These are phyloP conservation scores for Lentinula sp. DNA, from an alignment of 768 basidiomycete species.

Conservation along the genomic window DNA sequence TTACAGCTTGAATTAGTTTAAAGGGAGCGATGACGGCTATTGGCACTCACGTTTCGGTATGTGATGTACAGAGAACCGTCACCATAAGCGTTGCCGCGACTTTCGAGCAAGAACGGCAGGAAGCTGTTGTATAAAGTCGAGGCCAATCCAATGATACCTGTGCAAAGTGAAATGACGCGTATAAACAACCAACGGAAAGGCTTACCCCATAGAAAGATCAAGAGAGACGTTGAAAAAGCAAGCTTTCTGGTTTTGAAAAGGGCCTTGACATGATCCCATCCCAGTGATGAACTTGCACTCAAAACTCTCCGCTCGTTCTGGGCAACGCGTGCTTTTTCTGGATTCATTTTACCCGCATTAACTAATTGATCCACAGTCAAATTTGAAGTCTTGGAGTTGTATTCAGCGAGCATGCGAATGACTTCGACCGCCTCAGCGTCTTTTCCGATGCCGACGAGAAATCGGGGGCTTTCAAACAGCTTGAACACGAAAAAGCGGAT, in stretches of 20 bases:
- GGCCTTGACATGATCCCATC: conserved; percentile 40
- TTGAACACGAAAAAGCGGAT: conserved; percentile 48
- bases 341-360: conserved; percentile 18
- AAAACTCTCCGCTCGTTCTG: conserved; percentile 17
- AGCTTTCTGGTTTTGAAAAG: conserved; percentile 60
- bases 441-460: conserved; percentile 45
- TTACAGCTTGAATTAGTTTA: conserved; percentile 16
- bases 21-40: not conserved
- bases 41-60: conserved; percentile 59
- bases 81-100: conserved; percentile 64
- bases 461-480: conserved; percentile 53
- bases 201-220: conserved; percentile 50
- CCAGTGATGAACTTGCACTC: conserved; percentile 31
- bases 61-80: conserved; percentile 66
- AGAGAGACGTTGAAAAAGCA: conserved; percentile 58
- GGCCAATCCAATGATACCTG: conserved; percentile 72
- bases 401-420: conserved; percentile 42
- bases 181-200: not conserved
- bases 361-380: conserved; percentile 41
- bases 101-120: conserved; percentile 33
- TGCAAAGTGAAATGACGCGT: not conserved
- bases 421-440: conserved; percentile 46
- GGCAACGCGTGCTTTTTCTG: conserved; percentile 6
- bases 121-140: conserved; percentile 60
- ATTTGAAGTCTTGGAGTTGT: conserved; percentile 36